These are phyloP conservation scores for Spergularia azorica DNA, from an alignment of 179 eudicot genomes.

Conservation along the genomic window DNA sequence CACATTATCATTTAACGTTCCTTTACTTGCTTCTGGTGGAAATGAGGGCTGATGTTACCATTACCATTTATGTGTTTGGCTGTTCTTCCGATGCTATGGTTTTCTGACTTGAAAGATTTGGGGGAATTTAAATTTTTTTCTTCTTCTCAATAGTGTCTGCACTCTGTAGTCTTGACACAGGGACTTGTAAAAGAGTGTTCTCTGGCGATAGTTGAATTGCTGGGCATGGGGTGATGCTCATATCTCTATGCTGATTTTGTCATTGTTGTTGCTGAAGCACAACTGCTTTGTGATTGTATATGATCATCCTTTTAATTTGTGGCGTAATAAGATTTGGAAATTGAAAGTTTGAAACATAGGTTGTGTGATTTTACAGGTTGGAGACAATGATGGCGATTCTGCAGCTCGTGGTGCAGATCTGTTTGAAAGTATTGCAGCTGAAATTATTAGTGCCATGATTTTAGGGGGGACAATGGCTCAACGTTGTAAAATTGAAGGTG, in stretches of 20 bases:
- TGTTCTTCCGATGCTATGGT: background rate
- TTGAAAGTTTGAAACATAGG: background rate
- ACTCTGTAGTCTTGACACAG: background rate
- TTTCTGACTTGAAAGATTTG: background rate
- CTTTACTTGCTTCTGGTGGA: background rate
- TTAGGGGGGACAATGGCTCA: constrained; percentile 98
- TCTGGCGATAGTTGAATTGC: too few relatives aligned
- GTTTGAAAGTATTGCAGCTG: constrained; percentile 99
- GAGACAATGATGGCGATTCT: constrained; percentile 99
- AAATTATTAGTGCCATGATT: constrained; percentile 99
- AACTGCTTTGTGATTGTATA: background rate
- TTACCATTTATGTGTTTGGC: background rate
- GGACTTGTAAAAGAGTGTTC: background rate
- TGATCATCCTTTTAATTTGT: background rate
- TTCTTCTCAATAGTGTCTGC: background rate
- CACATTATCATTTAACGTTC: background rate
- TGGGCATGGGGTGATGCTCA: background rate
- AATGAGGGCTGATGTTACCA: background rate
- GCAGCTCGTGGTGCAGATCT: constrained; percentile 99
- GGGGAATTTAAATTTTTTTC: background rate
- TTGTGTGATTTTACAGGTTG: constrained; percentile 60
- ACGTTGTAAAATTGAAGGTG: constrained; percentile 95
- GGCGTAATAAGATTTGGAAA: background rate
- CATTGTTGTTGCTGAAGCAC: background rate
- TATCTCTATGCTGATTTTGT: background rate